Evolutionary conservation across 2,329 filamentous ascomycete species (phyloP).

Genomic region (Colletotrichum sp.): DNA sequence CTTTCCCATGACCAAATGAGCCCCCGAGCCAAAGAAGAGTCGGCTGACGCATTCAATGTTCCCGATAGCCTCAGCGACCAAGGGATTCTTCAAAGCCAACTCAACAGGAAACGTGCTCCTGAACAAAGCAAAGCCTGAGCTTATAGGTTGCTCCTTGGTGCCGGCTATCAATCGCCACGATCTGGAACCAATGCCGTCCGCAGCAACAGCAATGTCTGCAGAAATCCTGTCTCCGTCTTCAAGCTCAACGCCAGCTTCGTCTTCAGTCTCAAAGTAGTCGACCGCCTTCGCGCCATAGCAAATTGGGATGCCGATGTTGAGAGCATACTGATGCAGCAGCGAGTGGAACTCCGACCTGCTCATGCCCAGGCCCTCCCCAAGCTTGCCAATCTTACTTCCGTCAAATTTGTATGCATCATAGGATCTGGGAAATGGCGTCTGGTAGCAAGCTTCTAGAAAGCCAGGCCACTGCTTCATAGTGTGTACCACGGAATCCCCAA

Average conservation of each 20-base stretch:
- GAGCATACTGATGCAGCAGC: background rate
- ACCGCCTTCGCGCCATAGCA: background rate
- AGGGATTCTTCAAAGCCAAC: background rate
- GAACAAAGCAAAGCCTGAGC: background rate
- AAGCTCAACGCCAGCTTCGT: background rate
- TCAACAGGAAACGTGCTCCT: background rate
- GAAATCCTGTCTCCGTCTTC: background rate
- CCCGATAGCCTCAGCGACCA: background rate
- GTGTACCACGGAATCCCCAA: background rate
- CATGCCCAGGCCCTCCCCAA: background rate
- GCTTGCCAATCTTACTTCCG: background rate
- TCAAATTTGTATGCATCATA: background rate
- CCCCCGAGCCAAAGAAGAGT: background rate
- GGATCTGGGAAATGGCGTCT: background rate
- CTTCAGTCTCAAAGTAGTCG: background rate
- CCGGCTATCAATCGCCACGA: background rate
- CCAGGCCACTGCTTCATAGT: background rate
- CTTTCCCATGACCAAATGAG: background rate
- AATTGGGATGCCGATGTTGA: background rate
- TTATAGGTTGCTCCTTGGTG: background rate
- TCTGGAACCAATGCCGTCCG: background rate
- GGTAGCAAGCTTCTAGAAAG: background rate
- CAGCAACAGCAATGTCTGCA: background rate
- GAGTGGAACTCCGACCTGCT: background rate
- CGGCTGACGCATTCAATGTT: background rate